Conservation (phyloP, 768 basidiomycete species). For the Tephrocybe sp. region DNA sequence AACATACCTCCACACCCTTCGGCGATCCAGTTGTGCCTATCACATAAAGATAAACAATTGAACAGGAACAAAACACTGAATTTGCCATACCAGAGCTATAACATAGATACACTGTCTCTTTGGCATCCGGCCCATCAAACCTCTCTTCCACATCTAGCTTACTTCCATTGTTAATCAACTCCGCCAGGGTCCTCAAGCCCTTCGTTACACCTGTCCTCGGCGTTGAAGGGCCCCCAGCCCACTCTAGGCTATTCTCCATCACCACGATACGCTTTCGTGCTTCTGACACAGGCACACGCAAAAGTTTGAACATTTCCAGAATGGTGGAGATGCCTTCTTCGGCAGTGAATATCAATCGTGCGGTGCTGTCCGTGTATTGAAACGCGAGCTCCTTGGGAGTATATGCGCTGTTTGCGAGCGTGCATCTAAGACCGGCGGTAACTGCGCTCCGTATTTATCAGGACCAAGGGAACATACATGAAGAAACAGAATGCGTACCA, state of each 20-base stretch:
- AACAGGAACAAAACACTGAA: no score
- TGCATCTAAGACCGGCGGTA: conserved; percentile 67
- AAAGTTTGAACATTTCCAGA: conserved; percentile 52
- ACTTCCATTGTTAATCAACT: conserved; percentile 43
- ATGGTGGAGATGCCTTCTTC: conserved; percentile 61
- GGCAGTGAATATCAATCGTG: conserved; percentile 61
- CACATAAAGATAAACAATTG: conserved; percentile 23
- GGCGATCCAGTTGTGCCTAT: conserved; percentile 77
- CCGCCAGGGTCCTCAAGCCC: conserved; percentile 19
- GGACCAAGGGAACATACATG: background rate
- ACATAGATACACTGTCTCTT: conserved; percentile 66
- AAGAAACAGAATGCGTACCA: conserved; percentile 26
- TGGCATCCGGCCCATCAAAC: conserved; percentile 49
- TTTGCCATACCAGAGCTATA: conserved; percentile 48
- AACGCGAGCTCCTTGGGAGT: conserved; percentile 66
- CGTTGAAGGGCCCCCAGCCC: conserved; percentile 40
- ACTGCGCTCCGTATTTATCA: conserved; percentile 25
- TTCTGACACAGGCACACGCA: conserved; percentile 47
- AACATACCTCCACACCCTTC: conserved; percentile 59
- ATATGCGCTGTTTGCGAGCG: conserved; percentile 75
- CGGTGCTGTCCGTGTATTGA: conserved; percentile 70
- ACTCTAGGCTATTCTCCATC: conserved; percentile 45
- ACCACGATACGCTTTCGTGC: conserved; percentile 58
- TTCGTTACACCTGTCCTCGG: conserved; percentile 6
- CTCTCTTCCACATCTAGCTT: conserved; percentile 50